phyloP scores from a whole-genome alignment of 441 rosid species.

The Gossypium gossypioides region DNA sequence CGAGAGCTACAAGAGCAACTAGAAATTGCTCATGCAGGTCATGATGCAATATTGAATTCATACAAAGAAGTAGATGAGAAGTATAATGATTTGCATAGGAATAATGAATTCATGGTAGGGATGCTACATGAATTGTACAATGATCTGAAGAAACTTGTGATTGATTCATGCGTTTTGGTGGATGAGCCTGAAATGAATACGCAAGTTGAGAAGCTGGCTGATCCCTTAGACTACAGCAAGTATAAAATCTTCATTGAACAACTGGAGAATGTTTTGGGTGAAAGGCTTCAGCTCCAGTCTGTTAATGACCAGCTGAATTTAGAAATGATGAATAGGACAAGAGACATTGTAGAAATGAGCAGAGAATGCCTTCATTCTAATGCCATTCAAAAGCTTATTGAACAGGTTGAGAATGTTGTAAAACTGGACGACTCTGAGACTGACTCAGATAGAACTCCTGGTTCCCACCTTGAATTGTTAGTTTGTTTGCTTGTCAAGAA shows the following conservation, averaged over 20 bases:
- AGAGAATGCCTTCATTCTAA: slow-evolving; percentile 39
- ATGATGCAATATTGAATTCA: slow-evolving; percentile 32
- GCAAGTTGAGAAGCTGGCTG: slow-evolving; percentile 28
- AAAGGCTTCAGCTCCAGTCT: slow-evolving; percentile 55
- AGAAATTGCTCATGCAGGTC: slow-evolving; percentile 34
- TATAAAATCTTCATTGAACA: slow-evolving; percentile 42
- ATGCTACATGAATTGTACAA: slow-evolving; percentile 36
- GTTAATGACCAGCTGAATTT: slow-evolving; percentile 43
- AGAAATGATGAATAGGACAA: slow-evolving; percentile 43
- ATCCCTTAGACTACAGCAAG: slow-evolving; percentile 37
- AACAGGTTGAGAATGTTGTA: slow-evolving; percentile 49
- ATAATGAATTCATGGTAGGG: slow-evolving; percentile 35
- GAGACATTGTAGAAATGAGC: slow-evolving; percentile 47
- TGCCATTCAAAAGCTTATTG: slow-evolving; percentile 46
- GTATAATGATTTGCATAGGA: slow-evolving; percentile 34
- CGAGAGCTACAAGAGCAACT: slow-evolving; percentile 52
- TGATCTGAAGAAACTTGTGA: slow-evolving; percentile 46
- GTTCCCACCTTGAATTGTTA: slow-evolving; percentile 48
- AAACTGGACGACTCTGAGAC: slow-evolving; percentile 35
- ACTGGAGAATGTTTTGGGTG: slow-evolving; percentile 43
- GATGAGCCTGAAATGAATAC: slow-evolving; percentile 24
- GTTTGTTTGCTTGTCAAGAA: slow-evolving; percentile 58
- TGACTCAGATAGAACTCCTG: slow-evolving; percentile 35
- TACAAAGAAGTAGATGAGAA: slow-evolving; percentile 47
- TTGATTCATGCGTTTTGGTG: slow-evolving; percentile 31